Base-by-base conservation (phyloP, 441 rosid species). In the Euphorbia schlechtendalii region DNA sequence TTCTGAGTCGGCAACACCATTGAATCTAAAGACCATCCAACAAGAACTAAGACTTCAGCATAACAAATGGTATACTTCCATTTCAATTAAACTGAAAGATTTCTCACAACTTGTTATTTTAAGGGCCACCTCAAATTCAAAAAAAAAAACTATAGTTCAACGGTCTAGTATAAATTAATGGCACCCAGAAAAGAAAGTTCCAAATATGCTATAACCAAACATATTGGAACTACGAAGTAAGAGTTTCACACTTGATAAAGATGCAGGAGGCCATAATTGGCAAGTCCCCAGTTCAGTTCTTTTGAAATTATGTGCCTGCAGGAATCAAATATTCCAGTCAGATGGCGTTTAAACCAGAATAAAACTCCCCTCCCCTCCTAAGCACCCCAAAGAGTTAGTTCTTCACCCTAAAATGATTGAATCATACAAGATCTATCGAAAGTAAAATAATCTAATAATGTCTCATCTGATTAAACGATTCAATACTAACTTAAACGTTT, bases 281-380 rank as follows among this genome's bases (percentile, higher is more conserved):
- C 73, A 64, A 74, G 70, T 81, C 74, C 77, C 75, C 77, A 70
- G 74, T 76, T 76, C 74, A 32, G 73, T 73, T 80, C 76, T 75
- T 81, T 80, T 65, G 78, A 74, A 76, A 76, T 85, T 85, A 89
- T 86, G 94, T 92, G 92, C 96, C 96, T 89, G 94, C 96, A 92
- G 82, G 87, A 89, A 89, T 78, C 86, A 92, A 84, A 85, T 81
- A 82, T 69, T 77, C 76, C 61, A 76, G 83, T 92, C 84, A 92
- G 96, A 82, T 70, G 63, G 73, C 67, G 67, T 75, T 71, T 66
- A 68, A 76, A 80, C 75, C 0, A 21, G 80, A 2, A 65, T 63
- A 81, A 68, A 68, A 69, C 69, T 71, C 80, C 67, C 27, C 25
- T 48, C 55, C 55, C 70, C 45, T 48, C 46, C 67, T 25, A 34